Conservation (phyloP, 2,329 filamentous ascomycete genomes). For the Leptographium galeiforme region DNA sequence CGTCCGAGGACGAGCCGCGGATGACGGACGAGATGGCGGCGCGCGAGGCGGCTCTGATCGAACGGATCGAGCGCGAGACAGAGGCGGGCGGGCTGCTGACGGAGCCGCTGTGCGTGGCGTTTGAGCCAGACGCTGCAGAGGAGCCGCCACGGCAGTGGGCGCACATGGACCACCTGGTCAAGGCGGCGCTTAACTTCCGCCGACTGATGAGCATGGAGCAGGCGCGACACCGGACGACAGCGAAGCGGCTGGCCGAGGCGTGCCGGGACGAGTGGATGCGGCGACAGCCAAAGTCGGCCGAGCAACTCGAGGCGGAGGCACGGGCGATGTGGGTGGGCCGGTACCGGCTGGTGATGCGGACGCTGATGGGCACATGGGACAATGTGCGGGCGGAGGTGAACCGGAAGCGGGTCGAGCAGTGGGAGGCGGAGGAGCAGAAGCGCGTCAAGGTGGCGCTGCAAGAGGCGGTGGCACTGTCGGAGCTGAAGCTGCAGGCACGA, state of each 20-base stretch:
- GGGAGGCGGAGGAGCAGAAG: conserved; percentile 52
- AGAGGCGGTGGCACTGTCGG: conserved; percentile 59
- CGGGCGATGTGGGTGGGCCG: conserved; percentile 50
- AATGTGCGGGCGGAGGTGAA: conserved; percentile 51
- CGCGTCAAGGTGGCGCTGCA: conserved; percentile 56
- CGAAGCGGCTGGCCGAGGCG: conserved; percentile 67
- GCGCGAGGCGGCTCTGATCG: conserved; percentile 56
- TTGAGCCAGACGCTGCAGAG: conserved; percentile 56
- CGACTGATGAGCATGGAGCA: conserved; percentile 71
- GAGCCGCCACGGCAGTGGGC: conserved; percentile 70
- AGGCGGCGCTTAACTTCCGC: conserved; percentile 68
- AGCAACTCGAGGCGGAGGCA: conserved; percentile 73
- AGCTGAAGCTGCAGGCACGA: conserved; percentile 53
- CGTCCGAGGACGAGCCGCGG: conserved; percentile 39
- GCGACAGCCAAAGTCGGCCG: conserved; percentile 59
- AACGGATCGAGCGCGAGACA: conserved; percentile 58
- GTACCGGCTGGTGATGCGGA: conserved; percentile 58
- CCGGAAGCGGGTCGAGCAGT: conserved; percentile 42
- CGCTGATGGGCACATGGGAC: conserved; percentile 45
- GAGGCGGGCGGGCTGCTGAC: conserved; percentile 66
- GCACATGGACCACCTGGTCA: conserved; percentile 74
- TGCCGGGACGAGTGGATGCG: conserved; percentile 63
- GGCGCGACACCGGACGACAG: conserved; percentile 58
- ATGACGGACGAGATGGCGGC: conserved; percentile 49
- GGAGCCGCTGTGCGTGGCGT: conserved; percentile 54